Evolutionary conservation across 1,139 yeast species (phyloP), one percentile per base, ranked within the genome.

Genomic region (Geotrichum siamense): DNA sequence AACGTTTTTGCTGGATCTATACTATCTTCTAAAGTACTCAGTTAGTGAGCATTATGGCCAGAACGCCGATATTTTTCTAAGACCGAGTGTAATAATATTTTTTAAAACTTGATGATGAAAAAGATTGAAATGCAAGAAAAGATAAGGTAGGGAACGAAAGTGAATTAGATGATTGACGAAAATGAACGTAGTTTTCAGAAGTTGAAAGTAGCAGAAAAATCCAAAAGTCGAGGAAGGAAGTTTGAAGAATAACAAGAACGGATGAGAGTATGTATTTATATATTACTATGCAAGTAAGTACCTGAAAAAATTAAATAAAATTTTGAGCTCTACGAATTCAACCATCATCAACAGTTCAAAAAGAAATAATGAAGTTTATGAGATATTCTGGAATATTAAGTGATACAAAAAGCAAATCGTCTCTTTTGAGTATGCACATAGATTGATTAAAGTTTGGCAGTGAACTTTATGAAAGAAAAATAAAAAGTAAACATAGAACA

Each of bases 381-480:
- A 17, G 15, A 16, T 30, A 30, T 30, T 30, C 34, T 30, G 34
- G 34, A 30, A 16, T 30, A 30, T 30, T 30, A 16, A 30, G 21
- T 30, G 15, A 16, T 15, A 21, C 15, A 16, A 13, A 16, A 30
- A 17, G n/a, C 15, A 30, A 30, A 21, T 30, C n/a, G n/a, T n/a
- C n/a, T n/a, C n/a, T n/a, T n/a, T 23, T 8, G 26, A 23, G 10
- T 23, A 23, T 23, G 10, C 9, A 23, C n/a, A 33, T 17, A 17
- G 17, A 16, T 15, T 3, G 15, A 21, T 10, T n/a, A 33, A 33
- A 10, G 19, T 19, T 3, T 2, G 9, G n/a, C 16, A 32, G 36
- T 13, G 20, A 33, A 20, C 15, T 12, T 13, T 33, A 10, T 6
- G 27, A 9, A 8, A 8, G 27, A 12, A 8, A 12, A 9, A 25